Evolutionary conservation across 2,329 filamentous ascomycete species (phyloP).

Genomic region (Geoglossum cookeanum): DNA sequence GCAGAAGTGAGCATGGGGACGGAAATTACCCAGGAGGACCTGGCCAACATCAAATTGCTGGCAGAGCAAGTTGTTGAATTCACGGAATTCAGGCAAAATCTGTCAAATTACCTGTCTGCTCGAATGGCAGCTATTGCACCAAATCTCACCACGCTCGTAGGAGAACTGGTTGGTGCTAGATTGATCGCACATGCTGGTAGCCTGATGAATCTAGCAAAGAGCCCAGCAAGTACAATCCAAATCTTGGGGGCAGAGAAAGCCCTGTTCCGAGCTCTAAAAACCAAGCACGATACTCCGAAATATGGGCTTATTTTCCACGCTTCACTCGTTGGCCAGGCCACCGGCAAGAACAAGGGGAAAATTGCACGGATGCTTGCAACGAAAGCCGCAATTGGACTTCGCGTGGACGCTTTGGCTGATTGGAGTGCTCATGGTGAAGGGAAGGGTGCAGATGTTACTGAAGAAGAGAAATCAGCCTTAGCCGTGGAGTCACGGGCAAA

Average conservation of each 20-base stretch:
- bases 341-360: constrained; percentile 97
- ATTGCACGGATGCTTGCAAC: constrained; percentile 91
- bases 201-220: constrained; percentile 86
- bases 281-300: constrained; percentile 97
- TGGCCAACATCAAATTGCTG: constrained; percentile 79
- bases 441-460: constrained; percentile 45
- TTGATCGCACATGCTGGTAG: constrained; percentile 91
- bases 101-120: constrained; percentile 73
- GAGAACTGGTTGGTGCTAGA: constrained; percentile 82
- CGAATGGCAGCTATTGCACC: constrained; percentile 96
- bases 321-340: constrained; percentile 87
- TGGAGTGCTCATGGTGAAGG: constrained; percentile 52
- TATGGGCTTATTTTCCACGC: constrained; percentile 91
- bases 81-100: constrained; percentile 73
- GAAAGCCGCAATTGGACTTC: constrained; percentile 81
- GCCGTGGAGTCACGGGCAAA: constrained; percentile 53
- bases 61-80: constrained; percentile 88
- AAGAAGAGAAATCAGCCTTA: constrained; percentile 72
- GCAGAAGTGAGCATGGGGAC: constrained; percentile 98
- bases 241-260: constrained; percentile 98
- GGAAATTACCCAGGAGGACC: constrained; percentile 81
- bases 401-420: constrained; percentile 74
- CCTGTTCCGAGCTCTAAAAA: constrained; percentile 94
- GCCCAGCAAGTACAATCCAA: constrained; percentile 87
- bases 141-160: constrained; percentile 83